Evolutionary conservation across 176 grass and related monocot species (phyloP), one percentile per base, ranked within the genome.

Genomic region (Rhynchospora breviuscula): DNA sequence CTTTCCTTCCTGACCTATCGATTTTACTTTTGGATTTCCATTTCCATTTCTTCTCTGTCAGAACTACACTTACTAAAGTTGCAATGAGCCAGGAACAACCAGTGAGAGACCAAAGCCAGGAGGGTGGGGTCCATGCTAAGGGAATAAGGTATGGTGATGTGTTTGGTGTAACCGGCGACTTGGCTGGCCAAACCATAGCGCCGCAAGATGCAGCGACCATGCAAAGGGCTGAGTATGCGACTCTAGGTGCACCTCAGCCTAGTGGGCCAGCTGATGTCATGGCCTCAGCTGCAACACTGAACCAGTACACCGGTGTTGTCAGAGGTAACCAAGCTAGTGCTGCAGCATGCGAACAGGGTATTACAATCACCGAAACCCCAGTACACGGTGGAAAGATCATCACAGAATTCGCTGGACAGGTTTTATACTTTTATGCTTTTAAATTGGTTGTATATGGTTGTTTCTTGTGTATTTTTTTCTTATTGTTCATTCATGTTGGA

Each of bases 21-120:
- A 56, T 53, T 47, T 6, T 7, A 70, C 15, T 33, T 29, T 29
- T 29, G 26, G 1, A 29, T 29, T 26, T 59, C 78, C 14, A 61
- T 80, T 62, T 80, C 26, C 54, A 45, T 63, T 57, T 80, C 19
- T 10, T 18, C 10, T 8, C 10, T 10, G 17, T 1, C 9, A 10
- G 21, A 40, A 13, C 0, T 62, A 21, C 29, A 63, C 44, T 22
- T 63, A 4, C 35, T 40, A 5, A 1, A 40, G 35, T 40, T 40
- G 59, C 7, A 49, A 93, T 96, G 93, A 96, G 89, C 79, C 89
- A 93, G 84, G 86, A 85, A 65, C 93, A 91, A 60, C 87, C 83
- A 0, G 76, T 59, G 45, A 87, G 87, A 84, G 71, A 70, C 7
- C 26, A 85, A 71, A 0, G 87, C 53, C 25, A 0, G 9, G 47